Base-by-base conservation (phyloP, 23 red algal genomes). In the Gracilaria gracilis region DNA sequence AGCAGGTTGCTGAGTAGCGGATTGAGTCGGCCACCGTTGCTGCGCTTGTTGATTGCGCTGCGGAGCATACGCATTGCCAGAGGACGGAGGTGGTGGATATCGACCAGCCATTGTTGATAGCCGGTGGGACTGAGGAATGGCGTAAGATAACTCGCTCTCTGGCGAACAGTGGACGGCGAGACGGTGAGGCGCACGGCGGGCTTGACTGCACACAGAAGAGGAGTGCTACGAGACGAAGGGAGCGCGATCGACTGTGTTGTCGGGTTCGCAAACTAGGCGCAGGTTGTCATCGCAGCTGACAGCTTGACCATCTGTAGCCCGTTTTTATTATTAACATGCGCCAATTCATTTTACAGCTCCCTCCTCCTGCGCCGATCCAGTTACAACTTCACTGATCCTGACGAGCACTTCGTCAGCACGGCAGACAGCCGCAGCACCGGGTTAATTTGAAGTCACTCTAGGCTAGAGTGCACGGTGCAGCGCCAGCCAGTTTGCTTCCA, bases 11-110 rank as follows among this genome's bases (percentile, higher is more conserved):
- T 61, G 78, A 5, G 78, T 9, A 31, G 29, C 39, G 27, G 78
- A 36, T 36, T 25, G 12, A 23, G 51, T 0, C n/a, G 37, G 59
- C 54, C 53, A 29, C 32, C 24, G 34, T 4, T 34, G 50, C 7
- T 57, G 72, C 4, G 81, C 27, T 21, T 44, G 81, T 33, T 64
- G 81, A 65, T 57, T n/a, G 46, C 51, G 81, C 59, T 37, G 42
- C 34, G 81, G 72, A 77, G 72, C 72, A 16, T 77, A 77, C 39
- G 72, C 72, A 20, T 77, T 51, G 40, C 27, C 40, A 77, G 72
- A 77, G 23, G 72, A 25, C 21, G 72, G 46, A 28, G 72, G 72
- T 31, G 72, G 23, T 31, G 72, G 72, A 51, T 77, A 77, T 25
- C 72, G 38, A 77, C 72, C 72, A 51, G 46, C 72, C 72, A 77